These are phyloP conservation scores for Rhododendron molle DNA, from an alignment of 148 eudicot species.

Conservation along the genomic window DNA sequence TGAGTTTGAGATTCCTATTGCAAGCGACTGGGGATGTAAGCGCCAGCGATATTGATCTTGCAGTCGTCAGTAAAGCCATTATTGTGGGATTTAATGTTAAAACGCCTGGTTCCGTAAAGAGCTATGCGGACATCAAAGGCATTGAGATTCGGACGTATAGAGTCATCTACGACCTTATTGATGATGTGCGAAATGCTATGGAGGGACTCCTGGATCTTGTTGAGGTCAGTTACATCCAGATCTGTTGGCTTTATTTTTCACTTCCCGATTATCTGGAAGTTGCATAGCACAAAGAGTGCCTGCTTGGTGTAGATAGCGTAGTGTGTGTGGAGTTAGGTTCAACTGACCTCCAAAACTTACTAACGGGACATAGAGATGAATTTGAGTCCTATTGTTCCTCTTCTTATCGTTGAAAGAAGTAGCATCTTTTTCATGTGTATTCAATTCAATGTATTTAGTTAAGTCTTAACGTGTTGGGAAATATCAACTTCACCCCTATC, in stretches of 20 bases:
- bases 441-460: not conserved
- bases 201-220: constrained; percentile 89
- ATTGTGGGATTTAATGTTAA: constrained; percentile 86
- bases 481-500: not conserved
- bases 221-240: constrained; percentile 48
- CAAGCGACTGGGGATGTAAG: constrained; percentile 89
- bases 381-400: not conserved
- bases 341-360: not conserved
- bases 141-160: constrained; percentile 75
- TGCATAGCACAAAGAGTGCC: not conserved
- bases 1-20: constrained; percentile 76
- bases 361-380: not conserved
- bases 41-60: constrained; percentile 92
- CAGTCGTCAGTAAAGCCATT: constrained; percentile 74
- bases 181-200: constrained; percentile 91
- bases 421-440: not conserved
- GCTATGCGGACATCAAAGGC: constrained; percentile 70
- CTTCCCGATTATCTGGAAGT: not conserved
- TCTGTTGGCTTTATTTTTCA: constrained; percentile 11
- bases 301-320: not conserved
- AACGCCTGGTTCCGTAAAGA: constrained; percentile 73
- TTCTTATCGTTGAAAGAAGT: not conserved
- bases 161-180: constrained; percentile 91
- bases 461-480: not conserved
- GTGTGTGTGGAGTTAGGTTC: not conserved